These are phyloP conservation scores for Edaphochlamys debaryana DNA, from an alignment of 139 green algal genomes.

Conservation along the genomic window DNA sequence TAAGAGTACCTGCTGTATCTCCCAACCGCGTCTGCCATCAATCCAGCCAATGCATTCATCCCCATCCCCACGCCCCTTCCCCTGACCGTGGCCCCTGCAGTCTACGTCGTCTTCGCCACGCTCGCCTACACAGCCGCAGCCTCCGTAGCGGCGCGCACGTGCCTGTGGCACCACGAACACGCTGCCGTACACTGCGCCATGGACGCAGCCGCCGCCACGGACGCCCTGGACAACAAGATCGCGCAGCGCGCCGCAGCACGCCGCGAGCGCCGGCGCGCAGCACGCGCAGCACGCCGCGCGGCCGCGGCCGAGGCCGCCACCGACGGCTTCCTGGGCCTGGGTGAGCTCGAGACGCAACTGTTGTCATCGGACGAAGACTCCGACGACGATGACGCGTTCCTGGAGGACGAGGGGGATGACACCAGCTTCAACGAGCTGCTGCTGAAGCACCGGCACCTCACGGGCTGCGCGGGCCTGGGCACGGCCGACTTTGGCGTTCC, in stretches of 20 bases:
- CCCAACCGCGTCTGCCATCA: background rate
- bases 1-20: background rate
- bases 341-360: background rate
- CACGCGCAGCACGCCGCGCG: too few relatives aligned
- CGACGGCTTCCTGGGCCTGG: background rate
- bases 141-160: background rate
- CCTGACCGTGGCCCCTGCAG: background rate
- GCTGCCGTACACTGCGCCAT: constrained; percentile 13
- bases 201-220: constrained; percentile 9
- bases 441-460: background rate
- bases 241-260: background rate
- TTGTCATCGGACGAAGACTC: background rate
- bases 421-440: background rate
- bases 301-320: background rate
- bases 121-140: constrained; percentile 25
- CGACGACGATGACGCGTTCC: background rate
- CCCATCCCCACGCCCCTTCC: background rate
- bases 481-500: too few relatives aligned
- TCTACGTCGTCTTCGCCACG: constrained; percentile 6
- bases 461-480: too few relatives aligned
- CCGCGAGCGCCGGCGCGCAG: too few relatives aligned
- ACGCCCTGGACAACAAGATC: constrained; percentile 11
- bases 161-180: constrained; percentile 13
- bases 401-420: background rate
- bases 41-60: background rate